Evolutionary conservation across 768 basidiomycete genomes (phyloP).

Genomic region (Boletus pseudo-olivaceus): DNA sequence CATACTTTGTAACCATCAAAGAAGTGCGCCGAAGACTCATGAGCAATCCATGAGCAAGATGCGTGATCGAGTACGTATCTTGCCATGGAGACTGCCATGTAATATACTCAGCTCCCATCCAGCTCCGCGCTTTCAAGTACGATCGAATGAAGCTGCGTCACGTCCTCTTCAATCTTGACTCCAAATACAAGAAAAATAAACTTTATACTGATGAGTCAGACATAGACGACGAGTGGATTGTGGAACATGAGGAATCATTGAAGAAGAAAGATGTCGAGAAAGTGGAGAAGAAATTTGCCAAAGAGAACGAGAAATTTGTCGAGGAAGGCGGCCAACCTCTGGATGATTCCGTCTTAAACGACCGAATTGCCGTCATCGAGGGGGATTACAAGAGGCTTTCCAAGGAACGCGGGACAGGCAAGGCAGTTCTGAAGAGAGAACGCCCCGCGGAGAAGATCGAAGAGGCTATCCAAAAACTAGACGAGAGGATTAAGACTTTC

Average conservation of each 20-base stretch:
- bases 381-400: slow-evolving; percentile 71
- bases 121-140: slow-evolving; percentile 90
- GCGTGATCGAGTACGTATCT: slow-evolving; percentile 70
- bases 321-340: slow-evolving; percentile 66
- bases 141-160: slow-evolving; percentile 97
- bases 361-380: slow-evolving; percentile 66
- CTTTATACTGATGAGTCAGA: slow-evolving; percentile 85
- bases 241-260: slow-evolving; percentile 69
- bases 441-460: slow-evolving; percentile 75
- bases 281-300: slow-evolving; percentile 89
- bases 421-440: slow-evolving; percentile 63
- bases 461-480: slow-evolving; percentile 77
- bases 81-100: background rate
- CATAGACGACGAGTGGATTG: slow-evolving; percentile 89
- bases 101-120: slow-evolving; percentile 9
- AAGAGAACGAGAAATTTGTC: slow-evolving; percentile 83
- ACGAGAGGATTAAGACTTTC: slow-evolving; percentile 79
- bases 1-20: slow-evolving; percentile 98
- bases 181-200: slow-evolving; percentile 78
- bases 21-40: slow-evolving; percentile 88
- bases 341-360: slow-evolving; percentile 60
- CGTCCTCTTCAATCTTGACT: slow-evolving; percentile 72
- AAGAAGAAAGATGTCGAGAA: slow-evolving; percentile 85
- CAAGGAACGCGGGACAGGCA: slow-evolving; percentile 78
- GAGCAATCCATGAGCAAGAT: slow-evolving; percentile 94